Conservation (phyloP, 768 basidiomycete genomes). For the Russula griseocarnosa region DNA sequence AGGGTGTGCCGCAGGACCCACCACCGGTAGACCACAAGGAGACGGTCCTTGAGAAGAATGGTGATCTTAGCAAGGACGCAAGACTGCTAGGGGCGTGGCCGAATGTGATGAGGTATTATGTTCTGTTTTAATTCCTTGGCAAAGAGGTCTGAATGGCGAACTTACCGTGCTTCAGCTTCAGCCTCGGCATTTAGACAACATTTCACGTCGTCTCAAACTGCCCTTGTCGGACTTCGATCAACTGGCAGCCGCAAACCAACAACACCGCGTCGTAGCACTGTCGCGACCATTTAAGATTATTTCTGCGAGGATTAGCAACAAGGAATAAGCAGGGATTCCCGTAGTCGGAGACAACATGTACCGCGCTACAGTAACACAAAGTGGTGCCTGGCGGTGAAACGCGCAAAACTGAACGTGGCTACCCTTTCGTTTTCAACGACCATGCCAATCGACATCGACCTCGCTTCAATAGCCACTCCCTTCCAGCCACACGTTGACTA, state of each 20-base stretch:
- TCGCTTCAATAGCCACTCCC: background rate
- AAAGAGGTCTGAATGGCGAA: slow-evolving; percentile 33
- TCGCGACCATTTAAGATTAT: background rate
- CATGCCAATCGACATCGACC: background rate
- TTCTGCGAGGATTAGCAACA: background rate
- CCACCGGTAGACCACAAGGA: slow-evolving; percentile 33
- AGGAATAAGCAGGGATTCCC: background rate
- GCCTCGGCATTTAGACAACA: slow-evolving; percentile 92
- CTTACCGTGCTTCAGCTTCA: slow-evolving; percentile 86
- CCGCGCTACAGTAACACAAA: background rate
- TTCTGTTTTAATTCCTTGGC: background rate
- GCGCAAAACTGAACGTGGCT: too few species aligned
- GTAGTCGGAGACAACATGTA: background rate
- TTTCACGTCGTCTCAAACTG: slow-evolving; percentile 89
- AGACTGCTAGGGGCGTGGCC: slow-evolving; percentile 48
- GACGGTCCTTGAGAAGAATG: slow-evolving; percentile 24
- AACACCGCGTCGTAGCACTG: slow-evolving; percentile 40
- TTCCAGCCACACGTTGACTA: background rate
- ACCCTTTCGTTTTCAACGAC: background rate
- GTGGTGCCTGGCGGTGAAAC: too few species aligned
- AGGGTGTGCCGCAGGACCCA: slow-evolving; percentile 45
- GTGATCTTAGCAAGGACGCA: slow-evolving; percentile 19
- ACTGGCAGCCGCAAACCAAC: slow-evolving; percentile 43
- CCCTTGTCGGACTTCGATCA: slow-evolving; percentile 91
- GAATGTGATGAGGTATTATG: slow-evolving; percentile 76